Percentiles rank a stretch among this genome's conserved stretches.
These are phyloP conservation scores for Pyrenophora tritici-repentis DNA, from an alignment of 2,329 filamentous ascomycete species.

Conservation along the genomic window DNA sequence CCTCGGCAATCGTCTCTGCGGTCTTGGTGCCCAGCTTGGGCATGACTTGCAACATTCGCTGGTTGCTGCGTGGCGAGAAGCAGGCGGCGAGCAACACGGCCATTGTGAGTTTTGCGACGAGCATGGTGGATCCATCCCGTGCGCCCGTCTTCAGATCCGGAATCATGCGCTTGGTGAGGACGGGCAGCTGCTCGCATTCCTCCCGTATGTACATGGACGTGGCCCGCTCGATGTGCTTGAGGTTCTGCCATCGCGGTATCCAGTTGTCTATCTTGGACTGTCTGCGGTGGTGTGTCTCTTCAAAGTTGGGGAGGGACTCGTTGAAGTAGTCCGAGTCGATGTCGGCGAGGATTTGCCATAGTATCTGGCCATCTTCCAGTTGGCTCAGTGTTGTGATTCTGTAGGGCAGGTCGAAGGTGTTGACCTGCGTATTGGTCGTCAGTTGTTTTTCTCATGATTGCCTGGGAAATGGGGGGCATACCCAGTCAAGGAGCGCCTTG, in stretches of 20 bases:
- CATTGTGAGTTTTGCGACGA: conserved; percentile 53
- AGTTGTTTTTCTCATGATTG: conserved; percentile 2
- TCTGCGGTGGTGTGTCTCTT: conserved; percentile 50
- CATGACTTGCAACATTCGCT: conserved; percentile 53
- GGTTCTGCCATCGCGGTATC: conserved; percentile 59
- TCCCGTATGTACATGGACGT: conserved; percentile 57
- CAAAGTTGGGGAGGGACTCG: conserved; percentile 52
- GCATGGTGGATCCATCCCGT: conserved; percentile 50
- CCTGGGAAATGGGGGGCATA: conserved; percentile 17
- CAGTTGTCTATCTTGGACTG: conserved; percentile 50
- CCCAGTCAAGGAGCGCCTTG: conserved; percentile 48
- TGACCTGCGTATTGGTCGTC: conserved; percentile 41
- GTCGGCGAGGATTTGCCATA: conserved; percentile 56
- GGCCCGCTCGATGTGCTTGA: conserved; percentile 57
- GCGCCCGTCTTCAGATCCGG: conserved; percentile 57
- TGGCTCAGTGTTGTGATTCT: conserved; percentile 49
- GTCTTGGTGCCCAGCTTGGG: conserved; percentile 43
- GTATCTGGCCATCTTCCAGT: conserved; percentile 53
- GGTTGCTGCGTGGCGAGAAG: conserved; percentile 54
- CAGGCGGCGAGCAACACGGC: conserved; percentile 55
- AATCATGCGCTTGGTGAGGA: conserved; percentile 47
- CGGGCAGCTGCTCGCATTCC: conserved; percentile 48
- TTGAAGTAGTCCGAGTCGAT: conserved; percentile 56
- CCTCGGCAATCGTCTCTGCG: conserved; percentile 46
- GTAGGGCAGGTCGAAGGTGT: conserved; percentile 50